A percentile compares a stretch with the other conserved stretches of the same genome.
These are phyloP conservation scores for Alternaria sp. DNA, from an alignment of 2,329 filamentous ascomycete genomes.

Conservation along the genomic window DNA sequence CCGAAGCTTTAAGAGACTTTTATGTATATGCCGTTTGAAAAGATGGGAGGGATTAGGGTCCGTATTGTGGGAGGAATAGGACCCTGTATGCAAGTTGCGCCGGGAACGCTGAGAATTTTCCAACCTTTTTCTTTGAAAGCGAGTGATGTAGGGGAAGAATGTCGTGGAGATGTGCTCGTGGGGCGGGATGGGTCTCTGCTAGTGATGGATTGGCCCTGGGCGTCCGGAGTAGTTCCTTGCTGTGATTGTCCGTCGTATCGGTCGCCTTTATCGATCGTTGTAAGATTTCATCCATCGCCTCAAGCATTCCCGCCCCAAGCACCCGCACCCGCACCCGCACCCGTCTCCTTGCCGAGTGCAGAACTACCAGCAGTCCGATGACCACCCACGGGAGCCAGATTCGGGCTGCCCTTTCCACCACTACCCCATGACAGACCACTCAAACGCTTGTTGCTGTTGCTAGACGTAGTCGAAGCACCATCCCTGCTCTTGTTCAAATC, in stretches of 20 bases:
- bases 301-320: slow-evolving; percentile 29
- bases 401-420: slow-evolving; percentile 45
- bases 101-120: slow-evolving; percentile 13
- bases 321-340: slow-evolving; percentile 24
- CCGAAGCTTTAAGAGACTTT: slow-evolving; percentile 11
- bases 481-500: slow-evolving; percentile 42
- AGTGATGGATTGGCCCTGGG: neutral
- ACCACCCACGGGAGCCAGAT: slow-evolving; percentile 42
- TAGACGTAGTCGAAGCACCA: slow-evolving; percentile 42
- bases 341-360: slow-evolving; percentile 27
- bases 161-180: neutral
- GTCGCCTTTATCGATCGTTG: too few relatives aligned
- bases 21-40: slow-evolving; percentile 13
- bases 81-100: slow-evolving; percentile 16
- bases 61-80: neutral
- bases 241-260: too few relatives aligned
- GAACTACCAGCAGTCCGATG: slow-evolving; percentile 31
- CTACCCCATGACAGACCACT: slow-evolving; percentile 48
- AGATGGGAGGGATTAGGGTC: neutral
- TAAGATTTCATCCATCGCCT: neutral
- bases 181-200: neutral
- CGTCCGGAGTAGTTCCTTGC: rapidly evolving
- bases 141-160: neutral
- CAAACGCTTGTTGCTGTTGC: slow-evolving; percentile 45
- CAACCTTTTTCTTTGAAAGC: neutral